Percentiles rank a stretch among this genome's conserved stretches.
These are phyloP conservation scores for Porcisia deanei DNA, from an alignment of 208 protist genomes.

Conservation along the genomic window DNA sequence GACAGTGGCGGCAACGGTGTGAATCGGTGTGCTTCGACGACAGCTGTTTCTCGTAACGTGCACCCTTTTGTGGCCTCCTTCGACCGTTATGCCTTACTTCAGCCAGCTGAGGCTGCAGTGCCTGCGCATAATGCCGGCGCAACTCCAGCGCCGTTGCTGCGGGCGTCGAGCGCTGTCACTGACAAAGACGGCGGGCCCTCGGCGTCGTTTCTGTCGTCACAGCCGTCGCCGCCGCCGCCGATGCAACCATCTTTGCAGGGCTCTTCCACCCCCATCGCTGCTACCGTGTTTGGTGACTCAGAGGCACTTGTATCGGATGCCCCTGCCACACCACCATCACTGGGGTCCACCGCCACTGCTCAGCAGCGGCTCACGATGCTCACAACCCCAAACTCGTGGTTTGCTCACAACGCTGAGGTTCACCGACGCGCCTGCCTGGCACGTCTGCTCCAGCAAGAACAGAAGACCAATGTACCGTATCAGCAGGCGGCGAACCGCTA, in stretches of 20 bases:
- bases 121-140: neutral
- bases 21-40: neutral
- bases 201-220: neutral
- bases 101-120: neutral
- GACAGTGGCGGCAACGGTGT: neutral
- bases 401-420: constrained; percentile 29
- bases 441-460: constrained; percentile 32
- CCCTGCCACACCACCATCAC: neutral
- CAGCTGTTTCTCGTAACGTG: neutral
- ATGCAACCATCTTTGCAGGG: neutral
- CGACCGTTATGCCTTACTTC: constrained; percentile 31
- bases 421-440: constrained; percentile 30
- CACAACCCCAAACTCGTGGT: constrained; percentile 41
- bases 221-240: neutral
- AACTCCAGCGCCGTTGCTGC: neutral
- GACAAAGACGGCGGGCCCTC: neutral
- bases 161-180: neutral
- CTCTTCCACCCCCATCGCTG: neutral
- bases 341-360: neutral
- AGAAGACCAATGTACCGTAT: constrained; percentile 49
- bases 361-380: constrained; percentile 8
- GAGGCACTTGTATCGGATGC: neutral
- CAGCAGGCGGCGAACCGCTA: constrained; percentile 31
- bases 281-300: neutral
- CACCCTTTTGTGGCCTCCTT: constrained; percentile 30